Base-by-base conservation (phyloP, 78 protist genomes). In the Pigoraptor vietnamica region DNA sequence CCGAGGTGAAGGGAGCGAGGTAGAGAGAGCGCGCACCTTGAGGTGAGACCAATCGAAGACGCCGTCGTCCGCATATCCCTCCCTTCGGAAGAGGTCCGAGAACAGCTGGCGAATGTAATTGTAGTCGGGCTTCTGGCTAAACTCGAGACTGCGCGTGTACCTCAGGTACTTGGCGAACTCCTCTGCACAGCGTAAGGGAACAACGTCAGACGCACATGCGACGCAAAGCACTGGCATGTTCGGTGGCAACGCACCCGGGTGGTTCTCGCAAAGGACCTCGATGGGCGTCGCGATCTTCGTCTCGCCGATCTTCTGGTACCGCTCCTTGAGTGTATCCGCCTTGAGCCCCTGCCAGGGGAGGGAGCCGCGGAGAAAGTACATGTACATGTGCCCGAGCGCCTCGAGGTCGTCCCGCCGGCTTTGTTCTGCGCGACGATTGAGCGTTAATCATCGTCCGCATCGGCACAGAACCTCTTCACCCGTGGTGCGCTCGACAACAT, bases 321-420 rank as follows among this genome's bases (percentile, higher is more conserved):
- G 38, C 81, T 93, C 90, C 93, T 93, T 90, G 86, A 91, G 90
- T 24, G 95, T 92, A 40, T 91, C 92, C 2, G 98, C 96, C 86
- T 92, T 93, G 88, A 96, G 93, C 9, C 97, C 97, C 89, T 96
- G 97, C 97, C 97, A 96, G 35, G 97, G 97, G 25, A 96, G 94
- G 23, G 48, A 1, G 21, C 98, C 98, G 19, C 94, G 81, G 37
- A 90, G 90, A 81, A 97, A 93, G 93, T 95, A 97, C 56, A 96
- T 84, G 35, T 96, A 38, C 87, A 97, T 90, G 94, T 97, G 96
- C 9, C 97, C 98, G 39, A 96, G n/a, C 19, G 97, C 92, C 92
- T 98, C 99, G 84, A 98, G 96, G 90, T 98, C 99, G 88, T 98
- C 99, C 1, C 99, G 93, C 23, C 99, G 81, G 86, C 94, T 81